Conservation (phyloP, 768 basidiomycete species). For the Chiua virens region DNA sequence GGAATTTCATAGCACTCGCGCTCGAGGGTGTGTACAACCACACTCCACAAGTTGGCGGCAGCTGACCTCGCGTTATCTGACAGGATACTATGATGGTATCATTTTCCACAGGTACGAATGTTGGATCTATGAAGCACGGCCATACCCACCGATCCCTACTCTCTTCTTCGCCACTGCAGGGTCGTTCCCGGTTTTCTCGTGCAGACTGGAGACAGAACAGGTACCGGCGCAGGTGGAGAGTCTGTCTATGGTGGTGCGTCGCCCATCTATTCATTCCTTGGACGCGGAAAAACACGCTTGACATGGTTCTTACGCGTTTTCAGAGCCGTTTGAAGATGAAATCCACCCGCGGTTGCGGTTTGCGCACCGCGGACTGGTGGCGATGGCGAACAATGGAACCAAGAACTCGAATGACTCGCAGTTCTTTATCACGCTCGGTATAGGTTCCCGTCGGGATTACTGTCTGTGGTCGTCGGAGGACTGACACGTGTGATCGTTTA, state of each 20-base stretch:
- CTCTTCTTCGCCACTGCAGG: slow-evolving; percentile 32
- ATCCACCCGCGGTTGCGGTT: slow-evolving; percentile 90
- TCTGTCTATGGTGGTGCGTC: slow-evolving; percentile 86
- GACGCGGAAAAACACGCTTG: not conserved
- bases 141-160: not conserved
- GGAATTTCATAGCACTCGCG: slow-evolving; percentile 85
- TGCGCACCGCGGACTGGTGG: slow-evolving; percentile 87
- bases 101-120: slow-evolving; percentile 83
- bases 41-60: not conserved
- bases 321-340: slow-evolving; percentile 93
- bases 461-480: not conserved
- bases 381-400: slow-evolving; percentile 88
- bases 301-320: not conserved
- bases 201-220: slow-evolving; percentile 92
- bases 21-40: slow-evolving; percentile 73
- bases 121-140: not conserved
- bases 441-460: slow-evolving; percentile 1
- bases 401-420: slow-evolving; percentile 93
- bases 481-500: not conserved
- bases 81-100: slow-evolving; percentile 95
- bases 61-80: slow-evolving; percentile 5
- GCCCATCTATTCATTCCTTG: not conserved
- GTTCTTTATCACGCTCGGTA: slow-evolving; percentile 92
- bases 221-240: slow-evolving; percentile 90
- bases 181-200: slow-evolving; percentile 90